Base-by-base conservation (phyloP, 1,139 yeast genomes). In the Diutina scorzettiae region DNA sequence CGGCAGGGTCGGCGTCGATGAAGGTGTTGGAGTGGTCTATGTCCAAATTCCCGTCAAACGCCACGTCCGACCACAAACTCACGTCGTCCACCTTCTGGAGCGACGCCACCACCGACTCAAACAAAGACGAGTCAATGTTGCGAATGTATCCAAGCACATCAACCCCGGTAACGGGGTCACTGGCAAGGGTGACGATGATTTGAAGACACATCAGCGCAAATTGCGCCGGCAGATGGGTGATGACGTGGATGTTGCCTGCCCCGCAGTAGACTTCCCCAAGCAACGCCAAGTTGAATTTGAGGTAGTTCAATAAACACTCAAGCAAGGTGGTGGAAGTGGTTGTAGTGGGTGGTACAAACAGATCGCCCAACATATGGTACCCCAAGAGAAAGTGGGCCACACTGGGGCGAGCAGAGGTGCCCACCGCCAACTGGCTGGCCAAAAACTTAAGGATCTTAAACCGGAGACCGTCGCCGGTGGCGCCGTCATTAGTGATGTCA, bases 371-470 rank as follows among this genome's bases (percentile, higher is more conserved):
- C 12, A 58, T 55, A 30, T 58, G 59, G 45, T 78, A 87, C 0
- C 97, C 97, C 2, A 91, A 66, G 9, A 91, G 58, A 50, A 81
- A 79, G 55, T 87, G 96, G 1, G 89, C 66, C 1, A 81, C 70
- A 0, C 79, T 72, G 2, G 79, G 71, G 6, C 64, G 27, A 11
- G 5, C 4, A 5, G 19, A 14, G 18, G 5, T 17, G 19, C 33
- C 19, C 5, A 5, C 17, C 5, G 4, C 16, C n/a, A 34, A 34
- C 6, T 23, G n/a, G 6, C 16, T 14, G 33, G 66, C 63, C 42
- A 89, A 54, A 51, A 83, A 82, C 33, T 74, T 65, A 43, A 89
- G 59, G 7, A 34, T 34, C 11, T 34, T 23, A 9, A 34, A 34
- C 28, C 29, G 18, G 3, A 34, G 25, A 7, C 14, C 16, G 14